Base-by-base conservation (phyloP, 2,329 filamentous ascomycete genomes). In the Hirsutella thompsonii region DNA sequence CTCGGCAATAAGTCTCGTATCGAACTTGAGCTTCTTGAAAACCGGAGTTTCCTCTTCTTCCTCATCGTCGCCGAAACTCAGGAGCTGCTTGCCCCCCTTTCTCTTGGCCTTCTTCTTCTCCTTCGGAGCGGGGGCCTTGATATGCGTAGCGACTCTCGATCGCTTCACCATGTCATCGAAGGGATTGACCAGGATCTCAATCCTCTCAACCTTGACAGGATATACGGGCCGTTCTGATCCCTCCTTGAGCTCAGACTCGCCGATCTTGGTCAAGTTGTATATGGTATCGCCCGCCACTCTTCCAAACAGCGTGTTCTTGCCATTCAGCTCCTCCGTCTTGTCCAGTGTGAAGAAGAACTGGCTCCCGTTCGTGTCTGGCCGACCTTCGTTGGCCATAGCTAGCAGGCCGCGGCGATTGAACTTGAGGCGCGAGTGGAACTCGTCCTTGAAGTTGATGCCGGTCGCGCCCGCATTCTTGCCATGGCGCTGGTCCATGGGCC, bases 301-400 rank as follows among this genome's bases (percentile, higher is more conserved):
- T 16, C 92, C 92, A 66, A 98, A 96, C 59, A 96, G 66, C 1
- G 92, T 96, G 60, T 95, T 95, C 63, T 85, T 86, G 39, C 82
- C 83, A 50, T 83, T 86, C 54, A 98, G 60, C 66, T 96, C 88
- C 20, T 87, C 80, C 20, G 89, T 71, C 55, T 82, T 88, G 47
- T 79, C 88, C 40, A 98, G 64, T 0, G 92, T 96, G 46, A 98
- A 81, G 67, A 98, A 98, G 69, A 96, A 96, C 61, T 98, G 92
- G 59, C 87, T 94, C 28, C 87, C 85, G 64, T 96, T 96, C 41
- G 84, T 84, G 53, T 89, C 72, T 23, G 74, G 73, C 39, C 65
- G 67, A 36, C 88, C 81, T 46, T 84, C 82, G 60, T 96, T 96
- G 21, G 92, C 92, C 88, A 96, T 95, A n/a, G 85, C 92, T 51